Evolutionary conservation across 129 eudicot genomes (phyloP).

Genomic region (Scalesia atractyloides): DNA sequence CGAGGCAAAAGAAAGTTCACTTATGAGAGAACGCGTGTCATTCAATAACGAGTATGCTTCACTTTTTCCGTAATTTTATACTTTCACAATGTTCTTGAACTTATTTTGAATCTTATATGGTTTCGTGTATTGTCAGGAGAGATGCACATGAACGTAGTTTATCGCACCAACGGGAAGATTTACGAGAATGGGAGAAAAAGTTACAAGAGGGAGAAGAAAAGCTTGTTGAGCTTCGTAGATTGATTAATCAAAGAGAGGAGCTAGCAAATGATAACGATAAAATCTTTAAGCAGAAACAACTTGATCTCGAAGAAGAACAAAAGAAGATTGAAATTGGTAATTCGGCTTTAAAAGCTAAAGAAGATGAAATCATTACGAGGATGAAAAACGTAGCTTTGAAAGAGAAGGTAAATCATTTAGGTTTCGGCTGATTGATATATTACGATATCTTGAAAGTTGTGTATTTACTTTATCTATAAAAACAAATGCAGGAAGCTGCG

Average conservation of each 20-base stretch:
- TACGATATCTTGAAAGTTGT: neutral
- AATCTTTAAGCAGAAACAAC: conserved; percentile 64
- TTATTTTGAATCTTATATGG: neutral
- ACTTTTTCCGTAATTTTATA: neutral
- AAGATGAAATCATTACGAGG: conserved; percentile 75
- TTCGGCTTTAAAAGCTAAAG: conserved; percentile 59
- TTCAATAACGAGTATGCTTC: conserved; percentile 77
- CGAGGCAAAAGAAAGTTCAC: conserved; percentile 75
- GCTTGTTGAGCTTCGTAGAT: conserved; percentile 77
- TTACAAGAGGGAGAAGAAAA: conserved; percentile 89
- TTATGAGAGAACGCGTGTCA: conserved; percentile 84
- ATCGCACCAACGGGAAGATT: conserved; percentile 77
- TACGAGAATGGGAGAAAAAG: conserved; percentile 90
- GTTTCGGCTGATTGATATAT: conserved; percentile 15
- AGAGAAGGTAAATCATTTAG: conserved; percentile 65
- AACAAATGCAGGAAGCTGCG: conserved; percentile 71
- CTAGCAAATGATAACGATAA: conserved; percentile 81
- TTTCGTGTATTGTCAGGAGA: conserved; percentile 47
- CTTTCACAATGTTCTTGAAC: neutral
- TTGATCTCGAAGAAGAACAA: conserved; percentile 66
- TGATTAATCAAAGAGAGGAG: conserved; percentile 87
- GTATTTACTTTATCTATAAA: neutral
- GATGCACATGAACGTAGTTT: conserved; percentile 62
- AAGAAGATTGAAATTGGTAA: conserved; percentile 63
- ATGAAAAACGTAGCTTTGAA: conserved; percentile 47